These are phyloP conservation scores for Schoenoplectus tabernaemontani DNA, from an alignment of 202 grass and related monocot species.

Conservation along the genomic window DNA sequence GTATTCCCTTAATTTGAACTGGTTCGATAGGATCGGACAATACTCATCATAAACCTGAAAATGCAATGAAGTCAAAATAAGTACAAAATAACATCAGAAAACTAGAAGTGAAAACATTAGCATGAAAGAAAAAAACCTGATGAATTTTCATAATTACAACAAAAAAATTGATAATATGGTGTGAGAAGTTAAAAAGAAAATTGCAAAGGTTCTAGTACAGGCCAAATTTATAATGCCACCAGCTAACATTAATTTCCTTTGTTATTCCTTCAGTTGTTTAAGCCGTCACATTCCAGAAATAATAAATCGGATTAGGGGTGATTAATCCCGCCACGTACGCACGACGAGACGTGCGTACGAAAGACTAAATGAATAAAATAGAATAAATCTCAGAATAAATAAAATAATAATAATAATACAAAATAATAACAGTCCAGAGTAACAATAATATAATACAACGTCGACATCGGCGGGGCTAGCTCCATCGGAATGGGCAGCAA, in stretches of 20 bases:
- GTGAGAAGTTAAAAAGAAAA: not conserved
- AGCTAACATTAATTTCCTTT: not conserved
- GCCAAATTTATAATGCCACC: not conserved
- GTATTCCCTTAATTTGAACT: constrained; percentile 83
- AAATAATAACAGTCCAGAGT: too few relatives aligned
- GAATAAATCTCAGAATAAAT: too few relatives aligned
- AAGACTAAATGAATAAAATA: too few relatives aligned
- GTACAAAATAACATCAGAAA: constrained; percentile 18
- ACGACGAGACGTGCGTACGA: too few relatives aligned
- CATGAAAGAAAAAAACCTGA: constrained; percentile 14
- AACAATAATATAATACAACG: too few relatives aligned
- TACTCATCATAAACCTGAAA: constrained; percentile 93
- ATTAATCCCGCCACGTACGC: too few relatives aligned
- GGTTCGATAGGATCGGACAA: constrained; percentile 68
- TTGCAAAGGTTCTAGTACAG: too few relatives aligned
- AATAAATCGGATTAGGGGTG: too few relatives aligned
- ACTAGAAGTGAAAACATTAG: constrained; percentile 23
- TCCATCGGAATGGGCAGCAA: too few relatives aligned
- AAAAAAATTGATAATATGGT: not conserved
- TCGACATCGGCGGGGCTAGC: too few relatives aligned
- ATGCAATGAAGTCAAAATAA: constrained; percentile 24
- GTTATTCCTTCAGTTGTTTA: not conserved
- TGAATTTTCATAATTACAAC: constrained; percentile 6
- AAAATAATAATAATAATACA: too few relatives aligned
- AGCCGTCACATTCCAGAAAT: too few relatives aligned